Evolutionary conservation across 2,329 filamentous ascomycete genomes (phyloP).

Genomic region (Alternaria rosae): DNA sequence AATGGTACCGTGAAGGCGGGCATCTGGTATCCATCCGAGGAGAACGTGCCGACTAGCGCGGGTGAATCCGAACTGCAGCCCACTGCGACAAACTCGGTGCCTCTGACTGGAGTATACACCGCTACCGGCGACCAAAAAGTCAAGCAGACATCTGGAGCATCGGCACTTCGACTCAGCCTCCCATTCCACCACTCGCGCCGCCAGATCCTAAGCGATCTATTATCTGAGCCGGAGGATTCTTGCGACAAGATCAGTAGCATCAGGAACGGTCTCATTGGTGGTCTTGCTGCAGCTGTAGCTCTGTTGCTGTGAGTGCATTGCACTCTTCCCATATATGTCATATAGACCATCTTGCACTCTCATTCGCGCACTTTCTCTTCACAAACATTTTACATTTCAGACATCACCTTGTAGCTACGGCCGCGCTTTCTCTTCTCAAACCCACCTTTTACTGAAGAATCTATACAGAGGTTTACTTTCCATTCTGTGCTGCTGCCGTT

Average conservation of each 20-base stretch:
- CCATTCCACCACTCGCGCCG: background rate
- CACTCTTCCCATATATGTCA: background rate
- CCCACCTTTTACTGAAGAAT: background rate
- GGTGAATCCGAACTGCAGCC: background rate
- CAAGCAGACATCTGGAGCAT: constrained; percentile 4
- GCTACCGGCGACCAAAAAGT: constrained; percentile 1
- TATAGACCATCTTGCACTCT: background rate
- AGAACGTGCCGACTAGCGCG: constrained; percentile 6
- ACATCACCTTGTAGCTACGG: background rate
- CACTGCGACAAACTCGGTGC: background rate
- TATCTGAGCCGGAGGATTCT: background rate
- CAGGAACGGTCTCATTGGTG: constrained; percentile 1
- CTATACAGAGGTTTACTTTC: constrained; percentile 1
- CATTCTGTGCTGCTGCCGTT: background rate
- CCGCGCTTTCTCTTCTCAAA: background rate
- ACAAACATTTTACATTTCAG: background rate
- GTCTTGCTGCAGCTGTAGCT: constrained; percentile 1
- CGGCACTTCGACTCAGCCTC: background rate
- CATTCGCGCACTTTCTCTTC: background rate
- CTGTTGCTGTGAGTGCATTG: constrained; percentile 15
- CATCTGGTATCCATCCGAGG: constrained; percentile 23
- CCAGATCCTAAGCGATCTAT: background rate
- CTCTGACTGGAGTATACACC: constrained; percentile 15
- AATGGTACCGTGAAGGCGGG: constrained; percentile 49
- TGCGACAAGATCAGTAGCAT: background rate